Percentiles rank a stretch among this genome's conserved stretches.
These are phyloP conservation scores for Suillus placidus DNA, from an alignment of 768 basidiomycete species.

Conservation along the genomic window DNA sequence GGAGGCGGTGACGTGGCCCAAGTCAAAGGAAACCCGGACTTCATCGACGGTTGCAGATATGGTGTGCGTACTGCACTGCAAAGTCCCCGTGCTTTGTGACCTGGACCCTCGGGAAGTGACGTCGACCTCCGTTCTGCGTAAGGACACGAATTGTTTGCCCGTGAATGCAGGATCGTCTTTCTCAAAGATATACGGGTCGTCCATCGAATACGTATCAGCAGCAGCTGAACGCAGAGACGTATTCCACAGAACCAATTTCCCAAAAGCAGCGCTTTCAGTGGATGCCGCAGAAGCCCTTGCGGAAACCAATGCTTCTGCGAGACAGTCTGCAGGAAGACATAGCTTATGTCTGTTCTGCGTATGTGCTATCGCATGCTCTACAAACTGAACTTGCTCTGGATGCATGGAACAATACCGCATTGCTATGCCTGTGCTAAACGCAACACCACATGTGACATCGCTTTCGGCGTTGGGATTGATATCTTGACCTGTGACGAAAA, in stretches of 20 bases:
- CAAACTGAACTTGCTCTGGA: slow-evolving; percentile 19
- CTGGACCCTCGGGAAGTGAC: slow-evolving; percentile 23
- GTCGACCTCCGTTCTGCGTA: slow-evolving; percentile 38
- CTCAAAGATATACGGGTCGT: slow-evolving; percentile 63
- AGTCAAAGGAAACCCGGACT: slow-evolving; percentile 53
- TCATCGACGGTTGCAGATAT: slow-evolving; percentile 54
- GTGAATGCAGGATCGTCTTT: slow-evolving; percentile 49
- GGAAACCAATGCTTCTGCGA: slow-evolving; percentile 47
- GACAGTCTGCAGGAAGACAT: slow-evolving; percentile 52
- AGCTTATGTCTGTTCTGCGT: slow-evolving; percentile 56
- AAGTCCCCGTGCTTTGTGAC: slow-evolving; percentile 12
- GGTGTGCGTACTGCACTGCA: slow-evolving; percentile 36
- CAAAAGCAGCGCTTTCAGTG: slow-evolving; percentile 42
- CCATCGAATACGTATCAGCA: slow-evolving; percentile 66
- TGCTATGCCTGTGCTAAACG: slow-evolving; percentile 55
- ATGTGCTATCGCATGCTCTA: slow-evolving; percentile 31
- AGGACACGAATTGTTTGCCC: slow-evolving; percentile 45
- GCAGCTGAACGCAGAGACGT: slow-evolving; percentile 61
- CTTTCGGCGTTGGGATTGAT: slow-evolving; percentile 71
- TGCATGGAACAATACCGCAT: slow-evolving; percentile 57
- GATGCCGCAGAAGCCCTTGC: slow-evolving; percentile 38
- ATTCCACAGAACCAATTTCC: slow-evolving; percentile 49
- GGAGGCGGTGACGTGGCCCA: slow-evolving; percentile 70
- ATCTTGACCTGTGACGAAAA: slow-evolving; percentile 79
- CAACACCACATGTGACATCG: slow-evolving; percentile 70